These are phyloP conservation scores for Paraphoma sp. DNA, from an alignment of 2,329 filamentous ascomycete genomes.

Conservation along the genomic window DNA sequence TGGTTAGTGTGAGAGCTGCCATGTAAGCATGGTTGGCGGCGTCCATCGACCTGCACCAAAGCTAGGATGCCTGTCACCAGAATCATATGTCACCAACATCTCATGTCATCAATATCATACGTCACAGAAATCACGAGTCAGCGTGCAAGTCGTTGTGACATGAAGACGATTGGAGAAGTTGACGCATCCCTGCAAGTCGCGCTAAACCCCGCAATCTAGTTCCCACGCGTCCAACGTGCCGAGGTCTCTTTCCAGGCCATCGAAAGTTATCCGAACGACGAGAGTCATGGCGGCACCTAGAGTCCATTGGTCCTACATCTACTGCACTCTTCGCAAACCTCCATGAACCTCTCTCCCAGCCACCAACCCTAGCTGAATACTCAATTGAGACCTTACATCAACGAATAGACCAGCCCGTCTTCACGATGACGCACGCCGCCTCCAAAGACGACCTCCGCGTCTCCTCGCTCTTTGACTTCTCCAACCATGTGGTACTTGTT, in stretches of 20 bases:
- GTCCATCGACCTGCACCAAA: too few species aligned
- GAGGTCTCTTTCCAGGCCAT: slow-evolving; percentile 24
- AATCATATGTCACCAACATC: too few species aligned
- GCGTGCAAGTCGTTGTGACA: too few species aligned
- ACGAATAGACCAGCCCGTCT: not conserved
- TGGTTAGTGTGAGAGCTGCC: not conserved
- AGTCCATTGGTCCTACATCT: not conserved
- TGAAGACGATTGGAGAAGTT: too few species aligned
- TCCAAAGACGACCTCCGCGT: slow-evolving; percentile 42
- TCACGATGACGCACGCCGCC: slow-evolving; percentile 38
- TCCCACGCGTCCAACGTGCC: slow-evolving; percentile 11
- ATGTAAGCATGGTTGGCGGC: too few species aligned
- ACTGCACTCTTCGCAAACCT: not conserved
- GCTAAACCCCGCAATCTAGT: slow-evolving; percentile 10
- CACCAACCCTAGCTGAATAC: not conserved
- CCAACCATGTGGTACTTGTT: slow-evolving; percentile 54
- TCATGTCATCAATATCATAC: too few species aligned
- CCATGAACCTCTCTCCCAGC: slow-evolving; percentile 2
- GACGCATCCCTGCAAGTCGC: not conserved
- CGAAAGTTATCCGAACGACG: slow-evolving; percentile 11
- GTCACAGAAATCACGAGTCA: too few species aligned
- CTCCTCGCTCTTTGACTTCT: slow-evolving; percentile 44
- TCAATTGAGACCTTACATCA: not conserved
- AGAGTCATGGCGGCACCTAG: slow-evolving; percentile 21
- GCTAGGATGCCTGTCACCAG: too few species aligned